Percentiles rank a stretch among this genome's conserved stretches.
Evolutionary conservation across 306 rosid genomes (phyloP).

Genomic region (Albizia julibrissin): DNA sequence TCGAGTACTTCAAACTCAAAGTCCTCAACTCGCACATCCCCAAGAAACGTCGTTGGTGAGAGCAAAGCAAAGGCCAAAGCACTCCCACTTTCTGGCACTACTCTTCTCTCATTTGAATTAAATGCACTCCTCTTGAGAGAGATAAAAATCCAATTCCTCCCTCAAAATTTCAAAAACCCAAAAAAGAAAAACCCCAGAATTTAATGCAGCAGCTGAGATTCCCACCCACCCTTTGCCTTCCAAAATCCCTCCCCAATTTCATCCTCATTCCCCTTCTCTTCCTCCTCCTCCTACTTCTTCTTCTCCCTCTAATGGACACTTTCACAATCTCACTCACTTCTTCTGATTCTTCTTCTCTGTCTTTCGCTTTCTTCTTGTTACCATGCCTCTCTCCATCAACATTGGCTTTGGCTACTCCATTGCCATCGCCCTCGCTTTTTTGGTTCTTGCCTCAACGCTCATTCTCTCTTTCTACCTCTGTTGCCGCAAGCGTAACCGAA

Average conservation of each 20-base stretch:
- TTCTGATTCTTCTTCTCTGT: neutral
- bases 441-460: constrained; percentile 76
- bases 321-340: neutral
- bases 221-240: constrained; percentile 64
- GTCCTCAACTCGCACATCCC: neutral
- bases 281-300: neutral
- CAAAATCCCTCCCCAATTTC: constrained; percentile 34
- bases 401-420: constrained; percentile 92
- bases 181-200: constrained; percentile 40
- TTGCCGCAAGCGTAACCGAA: constrained; percentile 44
- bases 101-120: neutral
- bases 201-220: constrained; percentile 74
- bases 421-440: constrained; percentile 86
- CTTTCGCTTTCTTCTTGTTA: neutral
- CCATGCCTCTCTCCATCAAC: constrained; percentile 51
- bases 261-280: constrained; percentile 22
- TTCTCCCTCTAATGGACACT: neutral
- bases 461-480: constrained; percentile 86
- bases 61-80: neutral
- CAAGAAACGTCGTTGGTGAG: neutral
- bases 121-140: neutral
- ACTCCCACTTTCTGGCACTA: neutral
- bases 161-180: constrained; percentile 14
- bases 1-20: neutral
- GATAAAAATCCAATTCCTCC: neutral